Evolutionary conservation across 73 alveolate species (phyloP).

Genomic region (Symbiodinium pilosum): DNA sequence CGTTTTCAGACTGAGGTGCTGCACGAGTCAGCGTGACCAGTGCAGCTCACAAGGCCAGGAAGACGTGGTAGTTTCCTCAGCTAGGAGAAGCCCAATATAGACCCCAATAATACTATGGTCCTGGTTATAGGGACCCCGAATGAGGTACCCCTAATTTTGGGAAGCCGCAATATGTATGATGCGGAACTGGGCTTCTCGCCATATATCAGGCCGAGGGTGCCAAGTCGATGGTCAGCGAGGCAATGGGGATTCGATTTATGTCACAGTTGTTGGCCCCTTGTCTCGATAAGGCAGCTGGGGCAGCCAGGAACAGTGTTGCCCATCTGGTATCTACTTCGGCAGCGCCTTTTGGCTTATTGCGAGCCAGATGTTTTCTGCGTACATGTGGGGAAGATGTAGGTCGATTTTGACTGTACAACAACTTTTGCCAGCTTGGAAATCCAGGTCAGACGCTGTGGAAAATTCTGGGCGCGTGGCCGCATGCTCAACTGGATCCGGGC

Average conservation of each 20-base stretch:
- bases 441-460: slow-evolving; percentile 53
- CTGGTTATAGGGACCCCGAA: too few relatives aligned
- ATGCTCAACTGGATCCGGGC: neutral
- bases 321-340: slow-evolving; percentile 34
- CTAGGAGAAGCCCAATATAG: neutral
- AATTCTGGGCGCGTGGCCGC: slow-evolving; percentile 40
- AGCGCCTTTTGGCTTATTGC: neutral
- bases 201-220: neutral
- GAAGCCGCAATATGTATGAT: too few relatives aligned
- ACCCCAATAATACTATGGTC: too few relatives aligned
- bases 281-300: slow-evolving; percentile 47
- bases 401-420: too few relatives aligned
- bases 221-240: neutral
- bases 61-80: neutral
- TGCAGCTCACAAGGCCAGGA: slow-evolving; percentile 50
- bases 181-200: too few relatives aligned
- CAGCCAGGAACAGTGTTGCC: slow-evolving; percentile 48
- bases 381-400: too few relatives aligned
- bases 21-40: slow-evolving; percentile 45
- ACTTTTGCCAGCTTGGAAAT: too few relatives aligned
- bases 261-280: neutral
- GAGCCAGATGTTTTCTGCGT: too few relatives aligned
- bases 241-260: neutral
- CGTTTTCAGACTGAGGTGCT: slow-evolving; percentile 9
- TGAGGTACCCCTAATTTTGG: too few relatives aligned